Conservation (phyloP, 148 eudicot genomes). For the Arctostaphylos glauca region DNA sequence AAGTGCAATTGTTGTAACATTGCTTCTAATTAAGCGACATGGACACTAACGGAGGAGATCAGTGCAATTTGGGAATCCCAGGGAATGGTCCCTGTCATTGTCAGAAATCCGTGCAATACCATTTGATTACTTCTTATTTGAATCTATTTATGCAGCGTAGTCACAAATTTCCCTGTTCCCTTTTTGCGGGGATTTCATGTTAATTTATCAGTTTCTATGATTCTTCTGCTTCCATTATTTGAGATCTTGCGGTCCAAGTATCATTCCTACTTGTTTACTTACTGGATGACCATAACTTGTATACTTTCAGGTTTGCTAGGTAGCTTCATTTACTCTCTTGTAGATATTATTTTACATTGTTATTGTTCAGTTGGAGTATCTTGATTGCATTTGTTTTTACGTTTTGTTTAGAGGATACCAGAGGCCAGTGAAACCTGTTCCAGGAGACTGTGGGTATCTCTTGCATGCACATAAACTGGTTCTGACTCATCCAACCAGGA, state of each 20-base stretch:
- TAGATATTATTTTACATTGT: background rate
- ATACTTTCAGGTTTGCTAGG: background rate
- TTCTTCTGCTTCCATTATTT: background rate
- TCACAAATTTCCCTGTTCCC: background rate
- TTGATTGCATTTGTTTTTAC: background rate
- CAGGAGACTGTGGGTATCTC: conserved; percentile 92
- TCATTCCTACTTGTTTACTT: background rate
- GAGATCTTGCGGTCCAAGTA: background rate
- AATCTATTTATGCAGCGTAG: background rate
- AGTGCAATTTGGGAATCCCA: too few relatives aligned
- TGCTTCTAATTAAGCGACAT: too few relatives aligned
- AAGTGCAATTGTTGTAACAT: background rate
- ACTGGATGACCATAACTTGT: background rate
- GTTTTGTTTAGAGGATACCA: conserved; percentile 62
- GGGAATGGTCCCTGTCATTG: background rate
- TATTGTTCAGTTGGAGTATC: background rate
- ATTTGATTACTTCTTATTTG: background rate
- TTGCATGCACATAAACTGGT: conserved; percentile 81
- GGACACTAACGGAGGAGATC: too few relatives aligned
- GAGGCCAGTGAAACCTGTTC: conserved; percentile 85
- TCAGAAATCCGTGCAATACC: background rate
- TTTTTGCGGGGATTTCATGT: background rate
- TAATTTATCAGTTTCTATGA: background rate
- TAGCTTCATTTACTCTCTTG: background rate
- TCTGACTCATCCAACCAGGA: conserved; percentile 65